Conservation (phyloP, 345 rosid species). For the Eucalyptus virginea region DNA sequence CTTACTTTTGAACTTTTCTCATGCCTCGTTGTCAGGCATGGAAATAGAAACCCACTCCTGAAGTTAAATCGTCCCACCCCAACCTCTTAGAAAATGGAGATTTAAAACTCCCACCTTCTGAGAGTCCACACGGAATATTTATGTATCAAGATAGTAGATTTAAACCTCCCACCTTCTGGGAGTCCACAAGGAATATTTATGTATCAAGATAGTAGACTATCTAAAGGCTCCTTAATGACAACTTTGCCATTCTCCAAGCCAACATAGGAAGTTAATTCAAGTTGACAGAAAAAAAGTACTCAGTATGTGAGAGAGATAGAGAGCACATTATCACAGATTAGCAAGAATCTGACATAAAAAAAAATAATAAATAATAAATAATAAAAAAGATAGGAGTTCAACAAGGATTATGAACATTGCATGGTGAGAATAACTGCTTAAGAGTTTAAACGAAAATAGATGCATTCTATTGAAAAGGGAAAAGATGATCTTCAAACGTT, state of each 20-base stretch:
- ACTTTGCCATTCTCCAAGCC: constrained; percentile 33
- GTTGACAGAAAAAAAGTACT: constrained; percentile 9
- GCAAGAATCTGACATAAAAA: background rate
- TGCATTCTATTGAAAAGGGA: background rate
- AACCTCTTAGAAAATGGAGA: no score
- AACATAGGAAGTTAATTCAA: constrained; percentile 35
- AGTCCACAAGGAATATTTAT: no score
- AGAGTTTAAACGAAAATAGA: background rate
- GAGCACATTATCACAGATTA: background rate
- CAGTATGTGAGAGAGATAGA: background rate
- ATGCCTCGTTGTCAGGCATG: fast-evolving
- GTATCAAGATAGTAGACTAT: constrained; percentile 49
- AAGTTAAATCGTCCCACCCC: no score
- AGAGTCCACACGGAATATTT: no score
- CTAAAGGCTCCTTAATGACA: constrained; percentile 58
- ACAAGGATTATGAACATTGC: background rate
- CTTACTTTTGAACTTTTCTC: no score
- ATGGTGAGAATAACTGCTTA: background rate
- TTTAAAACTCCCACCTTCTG: no score
- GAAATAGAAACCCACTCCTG: fast-evolving
- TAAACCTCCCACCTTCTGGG: no score
- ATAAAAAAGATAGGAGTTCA: background rate
- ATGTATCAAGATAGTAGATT: constrained; percentile 34
- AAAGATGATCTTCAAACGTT: background rate
- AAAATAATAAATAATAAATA: no score